phyloP scores from a whole-genome alignment of 2,329 filamentous ascomycete genomes.

The Pyrenophora tritici-repentis region DNA sequence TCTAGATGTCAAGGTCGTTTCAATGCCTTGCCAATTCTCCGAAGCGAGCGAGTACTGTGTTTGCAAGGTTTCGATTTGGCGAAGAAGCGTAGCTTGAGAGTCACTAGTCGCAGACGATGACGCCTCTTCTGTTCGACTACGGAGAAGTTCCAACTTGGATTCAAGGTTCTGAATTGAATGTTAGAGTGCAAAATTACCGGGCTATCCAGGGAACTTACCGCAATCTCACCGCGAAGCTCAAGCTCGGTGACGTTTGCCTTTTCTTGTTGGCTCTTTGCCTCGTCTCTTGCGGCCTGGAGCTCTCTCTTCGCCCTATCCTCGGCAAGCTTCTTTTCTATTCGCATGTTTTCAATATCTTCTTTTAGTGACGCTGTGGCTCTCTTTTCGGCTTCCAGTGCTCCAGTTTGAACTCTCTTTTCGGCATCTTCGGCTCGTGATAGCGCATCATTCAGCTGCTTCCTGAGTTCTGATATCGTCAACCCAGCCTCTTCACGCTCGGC shows the following conservation, averaged over 20 bases:
- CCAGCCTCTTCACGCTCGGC: conserved; percentile 68
- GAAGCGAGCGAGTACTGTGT: conserved; percentile 93
- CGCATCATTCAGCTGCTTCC: conserved; percentile 70
- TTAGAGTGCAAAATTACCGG: conserved; percentile 25
- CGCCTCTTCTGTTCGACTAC: conserved; percentile 83
- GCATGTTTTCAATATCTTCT: conserved; percentile 66
- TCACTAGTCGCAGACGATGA: conserved; percentile 82
- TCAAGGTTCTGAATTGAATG: conserved; percentile 67
- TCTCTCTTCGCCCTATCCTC: conserved; percentile 73
- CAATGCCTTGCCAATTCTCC: conserved; percentile 97
- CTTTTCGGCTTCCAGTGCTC: conserved; percentile 70
- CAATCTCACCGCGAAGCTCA: conserved; percentile 79
- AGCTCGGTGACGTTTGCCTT: conserved; percentile 69
- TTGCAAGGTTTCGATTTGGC: conserved; percentile 94
- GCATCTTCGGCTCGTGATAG: conserved; percentile 69
- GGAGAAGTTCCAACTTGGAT: conserved; percentile 85
- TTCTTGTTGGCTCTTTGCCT: conserved; percentile 73
- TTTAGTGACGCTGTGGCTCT: conserved; percentile 60
- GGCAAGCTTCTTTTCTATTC: conserved; percentile 77
- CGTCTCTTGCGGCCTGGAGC: conserved; percentile 72
- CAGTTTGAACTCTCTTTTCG: conserved; percentile 68
- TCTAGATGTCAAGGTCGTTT: conserved; percentile 79
- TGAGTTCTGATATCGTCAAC: conserved; percentile 69
- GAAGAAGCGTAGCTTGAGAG: conserved; percentile 83
- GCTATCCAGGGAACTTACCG: conserved; percentile 42